Evolutionary conservation across 108 stramenopile genomes (phyloP).

Genomic region (Discostella stelligeroides): DNA sequence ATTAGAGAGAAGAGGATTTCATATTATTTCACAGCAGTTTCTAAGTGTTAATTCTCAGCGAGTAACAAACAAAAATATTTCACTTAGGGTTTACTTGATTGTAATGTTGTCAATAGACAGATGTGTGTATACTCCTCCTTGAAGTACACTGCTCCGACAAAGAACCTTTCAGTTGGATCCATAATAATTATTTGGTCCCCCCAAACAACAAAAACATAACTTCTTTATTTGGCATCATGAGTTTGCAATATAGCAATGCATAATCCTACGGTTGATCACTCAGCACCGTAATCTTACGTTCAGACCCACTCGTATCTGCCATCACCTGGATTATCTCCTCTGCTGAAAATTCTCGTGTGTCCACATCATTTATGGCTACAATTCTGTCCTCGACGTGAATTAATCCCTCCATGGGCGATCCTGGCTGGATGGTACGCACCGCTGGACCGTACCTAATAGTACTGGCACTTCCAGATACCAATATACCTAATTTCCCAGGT

Average conservation of each 20-base stretch:
- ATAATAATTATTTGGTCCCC: too few species aligned
- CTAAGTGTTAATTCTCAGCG: too few species aligned
- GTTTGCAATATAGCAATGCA: too few species aligned
- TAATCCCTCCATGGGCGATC: slow-evolving; percentile 73
- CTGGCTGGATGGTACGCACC: slow-evolving; percentile 52
- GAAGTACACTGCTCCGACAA: too few species aligned
- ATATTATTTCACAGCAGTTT: neutral
- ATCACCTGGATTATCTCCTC: slow-evolving; percentile 78
- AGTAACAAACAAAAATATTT: too few species aligned
- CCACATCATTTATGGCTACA: slow-evolving; percentile 74
- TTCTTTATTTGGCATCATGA: too few species aligned
- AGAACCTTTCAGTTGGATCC: too few species aligned
- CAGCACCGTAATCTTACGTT: slow-evolving; percentile 79
- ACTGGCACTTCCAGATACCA: slow-evolving; percentile 36
- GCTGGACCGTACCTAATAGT: slow-evolving; percentile 41
- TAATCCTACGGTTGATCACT: slow-evolving; percentile 21
- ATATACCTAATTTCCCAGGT: slow-evolving; percentile 72
- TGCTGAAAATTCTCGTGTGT: slow-evolving; percentile 74
- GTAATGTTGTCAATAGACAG: too few species aligned
- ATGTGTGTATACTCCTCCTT: too few species aligned
- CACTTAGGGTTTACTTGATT: too few species aligned
- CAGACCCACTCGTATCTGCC: slow-evolving; percentile 53
- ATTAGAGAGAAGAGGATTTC: neutral
- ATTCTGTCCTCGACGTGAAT: slow-evolving; percentile 80
- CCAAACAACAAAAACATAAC: too few species aligned